These are phyloP conservation scores for Tardiomyces digboiensis DNA, from an alignment of 1,139 yeast species.

Conservation along the genomic window DNA sequence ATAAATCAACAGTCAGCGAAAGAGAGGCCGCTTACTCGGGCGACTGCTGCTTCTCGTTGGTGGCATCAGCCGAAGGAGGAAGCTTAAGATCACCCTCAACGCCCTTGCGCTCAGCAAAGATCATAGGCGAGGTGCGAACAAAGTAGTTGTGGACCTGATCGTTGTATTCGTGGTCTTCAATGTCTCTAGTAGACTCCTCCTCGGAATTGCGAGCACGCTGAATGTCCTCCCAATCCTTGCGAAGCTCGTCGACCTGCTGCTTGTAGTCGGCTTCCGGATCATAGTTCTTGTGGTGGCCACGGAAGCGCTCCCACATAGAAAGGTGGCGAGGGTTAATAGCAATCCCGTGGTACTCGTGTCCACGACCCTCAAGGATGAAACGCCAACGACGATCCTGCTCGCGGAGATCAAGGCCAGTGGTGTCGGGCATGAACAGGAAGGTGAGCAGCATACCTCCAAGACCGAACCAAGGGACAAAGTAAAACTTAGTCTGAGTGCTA, in stretches of 20 bases:
- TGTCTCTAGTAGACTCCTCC: conserved; percentile 10
- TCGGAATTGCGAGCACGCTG: conserved; percentile 22
- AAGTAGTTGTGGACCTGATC: conserved; percentile 25
- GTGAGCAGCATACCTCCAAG: conserved; percentile 28
- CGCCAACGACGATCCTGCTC: conserved; percentile 31
- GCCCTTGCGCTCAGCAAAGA: conserved; percentile 16
- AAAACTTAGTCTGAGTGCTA: conserved; percentile 23
- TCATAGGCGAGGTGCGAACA: conserved; percentile 26
- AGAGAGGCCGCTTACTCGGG: not conserved
- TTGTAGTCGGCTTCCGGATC: conserved; percentile 29
- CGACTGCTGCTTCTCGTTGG: not conserved
- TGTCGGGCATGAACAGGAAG: conserved; percentile 27
- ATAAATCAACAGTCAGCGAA: not conserved
- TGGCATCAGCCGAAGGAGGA: conserved; percentile 9
- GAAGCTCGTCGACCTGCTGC: conserved; percentile 29
- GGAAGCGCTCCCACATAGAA: conserved; percentile 27
- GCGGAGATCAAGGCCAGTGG: conserved; percentile 28
- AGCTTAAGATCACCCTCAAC: conserved; percentile 12
- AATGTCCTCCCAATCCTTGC: conserved; percentile 28
- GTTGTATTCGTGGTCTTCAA: conserved; percentile 14
- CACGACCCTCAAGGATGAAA: conserved; percentile 25
- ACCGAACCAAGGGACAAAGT: conserved; percentile 32
- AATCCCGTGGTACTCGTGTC: conserved; percentile 29
- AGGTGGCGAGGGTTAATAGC: conserved; percentile 28
- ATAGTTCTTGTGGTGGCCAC: conserved; percentile 27